Base-by-base conservation (phyloP, 108 stramenopile species). In the Craspedostauros australis region DNA sequence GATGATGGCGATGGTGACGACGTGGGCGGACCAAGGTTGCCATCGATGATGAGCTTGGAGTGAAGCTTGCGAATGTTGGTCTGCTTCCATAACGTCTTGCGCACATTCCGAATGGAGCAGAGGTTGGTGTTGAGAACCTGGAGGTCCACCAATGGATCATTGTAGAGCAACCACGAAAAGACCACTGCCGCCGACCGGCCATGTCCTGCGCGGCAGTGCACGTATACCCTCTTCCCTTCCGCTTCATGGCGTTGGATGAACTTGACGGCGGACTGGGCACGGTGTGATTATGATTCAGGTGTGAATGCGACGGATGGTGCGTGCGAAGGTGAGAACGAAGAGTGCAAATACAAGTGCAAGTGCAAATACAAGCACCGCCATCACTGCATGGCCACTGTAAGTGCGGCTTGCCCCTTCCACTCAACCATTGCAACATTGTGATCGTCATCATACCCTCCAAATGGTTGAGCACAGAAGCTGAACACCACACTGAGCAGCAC, bases 141-240 rank as follows among this genome's bases (percentile, higher is more conserved):
- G 14, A 75, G 63, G 72, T 84, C 81, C 65, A 42, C 54, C 29
- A 33, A 63, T 34, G 70, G 68, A 38, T 67, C 69, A 9, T 60
- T 42, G 27, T 59, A 45, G 43, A 91, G 39, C 19, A 84, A 31
- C 85, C 85, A 91, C 1, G 84, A 85, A 65, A 73, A 85, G 18
- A 84, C 89, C 34, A 68, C 83, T 8, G 89, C 89, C 21, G 84
- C 89, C 18, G 73, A 76, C 27, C 89, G 69, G 1, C 89, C 89
- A 56, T 91, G 89, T 46, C 89, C 89, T 32, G 89, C 89, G 25
- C 85, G 72, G 54, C 89, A 91, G 56, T 91, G 89, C 15, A 91
- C 85, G 60, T 91, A 91, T 15, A 91, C 89, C 14, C 60, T 49
- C 27, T 66, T 67, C 19, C 84, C 84, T 32, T 58, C 34, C 14